phyloP scores from a whole-genome alignment of 768 basidiomycete genomes.

The Mycena amicta region DNA sequence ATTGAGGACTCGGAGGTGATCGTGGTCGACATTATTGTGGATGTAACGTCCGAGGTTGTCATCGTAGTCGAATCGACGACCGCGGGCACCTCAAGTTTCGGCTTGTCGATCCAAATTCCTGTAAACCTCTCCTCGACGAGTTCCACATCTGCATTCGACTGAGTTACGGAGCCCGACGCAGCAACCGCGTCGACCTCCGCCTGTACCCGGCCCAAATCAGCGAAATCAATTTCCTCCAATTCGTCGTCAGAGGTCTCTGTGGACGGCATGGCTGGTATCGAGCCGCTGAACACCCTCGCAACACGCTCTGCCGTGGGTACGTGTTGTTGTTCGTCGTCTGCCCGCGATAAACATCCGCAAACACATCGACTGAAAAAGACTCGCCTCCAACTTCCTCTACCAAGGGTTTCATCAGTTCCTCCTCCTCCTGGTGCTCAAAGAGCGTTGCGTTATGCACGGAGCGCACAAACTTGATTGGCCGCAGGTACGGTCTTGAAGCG shows the following conservation, averaged over 20 bases:
- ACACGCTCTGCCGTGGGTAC: conserved; percentile 75
- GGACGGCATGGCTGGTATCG: conserved; percentile 14
- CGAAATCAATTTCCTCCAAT: conserved; percentile 68
- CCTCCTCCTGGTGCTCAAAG: conserved; percentile 51
- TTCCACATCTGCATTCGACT: conserved; percentile 14
- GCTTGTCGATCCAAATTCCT: conserved; percentile 38
- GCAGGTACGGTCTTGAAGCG: conserved; percentile 60
- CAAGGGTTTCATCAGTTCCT: conserved; percentile 61
- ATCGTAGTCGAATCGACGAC: background rate
- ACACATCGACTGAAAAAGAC: conserved; percentile 27
- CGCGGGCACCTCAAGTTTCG: background rate
- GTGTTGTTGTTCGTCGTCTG: conserved; percentile 54
- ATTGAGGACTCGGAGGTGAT: background rate
- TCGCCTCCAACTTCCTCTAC: conserved; percentile 57
- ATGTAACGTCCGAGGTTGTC: background rate
- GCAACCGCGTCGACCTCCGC: conserved; percentile 39
- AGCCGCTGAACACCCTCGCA: conserved; percentile 59
- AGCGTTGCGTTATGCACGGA: conserved; percentile 52
- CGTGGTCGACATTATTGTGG: background rate
- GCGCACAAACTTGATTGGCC: conserved; percentile 72
- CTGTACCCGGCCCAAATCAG: conserved; percentile 54
- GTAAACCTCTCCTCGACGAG: conserved; percentile 38
- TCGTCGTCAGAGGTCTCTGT: conserved; percentile 26
- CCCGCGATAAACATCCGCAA: conserved; percentile 3
- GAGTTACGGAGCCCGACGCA: conserved; percentile 16